Evolutionary conservation across 805 yeast genomes (phyloP).

Genomic region (Cyberlindnera misumaiensis): DNA sequence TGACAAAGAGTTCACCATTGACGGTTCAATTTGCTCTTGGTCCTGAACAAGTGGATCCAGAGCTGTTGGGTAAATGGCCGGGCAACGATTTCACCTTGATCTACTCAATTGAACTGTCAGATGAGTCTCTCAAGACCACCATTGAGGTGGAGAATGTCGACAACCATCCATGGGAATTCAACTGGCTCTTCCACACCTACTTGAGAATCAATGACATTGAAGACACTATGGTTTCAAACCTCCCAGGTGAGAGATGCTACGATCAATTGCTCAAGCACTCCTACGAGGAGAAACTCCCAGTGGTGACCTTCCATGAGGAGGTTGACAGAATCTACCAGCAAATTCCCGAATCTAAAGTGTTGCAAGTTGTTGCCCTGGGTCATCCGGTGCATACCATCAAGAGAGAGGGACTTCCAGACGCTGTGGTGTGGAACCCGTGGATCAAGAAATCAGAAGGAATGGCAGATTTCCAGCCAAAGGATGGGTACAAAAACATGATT

Average conservation of each 20-base stretch:
- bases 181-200: slow-evolving; percentile 94
- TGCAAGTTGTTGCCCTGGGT: slow-evolving; percentile 68
- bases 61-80: slow-evolving; percentile 55
- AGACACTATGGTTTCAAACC: slow-evolving; percentile 69
- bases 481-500: slow-evolving; percentile 80
- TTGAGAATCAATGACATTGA: slow-evolving; percentile 69
- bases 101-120: slow-evolving; percentile 56
- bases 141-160: slow-evolving; percentile 76
- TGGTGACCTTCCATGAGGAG: slow-evolving; percentile 60
- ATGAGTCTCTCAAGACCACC: slow-evolving; percentile 53
- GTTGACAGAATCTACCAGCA: slow-evolving; percentile 77
- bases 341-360: slow-evolving; percentile 43
- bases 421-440: slow-evolving; percentile 99
- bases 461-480: slow-evolving; percentile 84
- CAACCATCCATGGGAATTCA: slow-evolving; percentile 63
- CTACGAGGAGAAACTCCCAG: slow-evolving; percentile 70
- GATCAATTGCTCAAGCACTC: slow-evolving; percentile 67
- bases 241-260: slow-evolving; percentile 62
- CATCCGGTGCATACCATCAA: slow-evolving; percentile 62
- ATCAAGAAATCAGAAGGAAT: slow-evolving; percentile 69
- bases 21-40: slow-evolving; percentile 87
- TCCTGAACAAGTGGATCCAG: slow-evolving; percentile 71
- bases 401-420: slow-evolving; percentile 54
- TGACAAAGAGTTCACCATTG: slow-evolving; percentile 60
- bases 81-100: slow-evolving; percentile 69